Conservation (phyloP, 2,329 filamentous ascomycete genomes). For the Aureobasidium sp. region DNA sequence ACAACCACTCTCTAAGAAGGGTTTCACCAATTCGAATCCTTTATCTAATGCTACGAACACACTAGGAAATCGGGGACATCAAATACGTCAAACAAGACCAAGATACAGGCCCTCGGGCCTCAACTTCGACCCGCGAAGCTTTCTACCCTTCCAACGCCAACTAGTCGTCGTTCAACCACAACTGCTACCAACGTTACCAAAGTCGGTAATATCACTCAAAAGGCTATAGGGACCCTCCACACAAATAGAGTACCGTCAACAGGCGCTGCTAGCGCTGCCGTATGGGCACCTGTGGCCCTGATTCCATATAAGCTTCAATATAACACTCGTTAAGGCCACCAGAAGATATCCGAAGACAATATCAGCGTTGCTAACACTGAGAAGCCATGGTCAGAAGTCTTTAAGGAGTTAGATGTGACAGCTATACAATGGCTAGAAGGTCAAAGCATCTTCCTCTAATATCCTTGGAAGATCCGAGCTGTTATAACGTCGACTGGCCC, state of each 20-base stretch:
- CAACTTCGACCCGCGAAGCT: background rate
- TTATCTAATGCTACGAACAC: background rate
- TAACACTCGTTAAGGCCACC: background rate
- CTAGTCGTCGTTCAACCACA: background rate
- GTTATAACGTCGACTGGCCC: background rate
- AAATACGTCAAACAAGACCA: background rate
- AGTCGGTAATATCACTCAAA: background rate
- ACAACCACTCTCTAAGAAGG: no score
- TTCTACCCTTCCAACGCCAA: background rate
- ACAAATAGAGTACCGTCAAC: background rate
- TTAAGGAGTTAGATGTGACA: background rate
- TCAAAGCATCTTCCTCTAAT: background rate
- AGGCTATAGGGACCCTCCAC: background rate
- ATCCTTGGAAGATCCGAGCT: background rate
- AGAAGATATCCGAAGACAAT: background rate
- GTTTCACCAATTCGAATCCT: no score
- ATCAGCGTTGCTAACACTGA: background rate
- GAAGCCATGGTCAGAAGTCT: background rate
- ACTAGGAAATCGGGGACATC: background rate
- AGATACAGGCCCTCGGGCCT: background rate
- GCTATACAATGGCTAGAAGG: background rate
- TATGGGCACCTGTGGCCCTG: no score
- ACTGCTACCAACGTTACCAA: background rate
- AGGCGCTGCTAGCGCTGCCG: no score
- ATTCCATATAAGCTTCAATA: background rate